Evolutionary conservation across 148 eudicot genomes (phyloP).

Genomic region (Pouteria glomerata): DNA sequence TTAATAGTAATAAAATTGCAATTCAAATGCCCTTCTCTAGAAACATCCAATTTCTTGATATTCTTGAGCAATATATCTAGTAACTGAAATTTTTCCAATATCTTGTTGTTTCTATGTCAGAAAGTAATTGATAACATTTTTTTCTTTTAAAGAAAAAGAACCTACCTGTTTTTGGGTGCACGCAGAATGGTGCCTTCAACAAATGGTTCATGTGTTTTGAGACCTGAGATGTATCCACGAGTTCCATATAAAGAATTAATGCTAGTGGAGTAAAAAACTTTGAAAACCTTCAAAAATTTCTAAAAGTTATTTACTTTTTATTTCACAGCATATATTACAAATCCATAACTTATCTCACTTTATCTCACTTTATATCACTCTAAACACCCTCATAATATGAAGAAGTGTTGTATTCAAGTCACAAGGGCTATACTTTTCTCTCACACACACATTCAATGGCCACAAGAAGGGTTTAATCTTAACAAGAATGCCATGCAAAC

Average conservation of each 20-base stretch:
- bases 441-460: not conserved
- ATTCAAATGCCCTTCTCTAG: not conserved
- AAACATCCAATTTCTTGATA: not conserved
- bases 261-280: no score
- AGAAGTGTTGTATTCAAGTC: not conserved
- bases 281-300: not conserved
- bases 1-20: not conserved
- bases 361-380: no score
- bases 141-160: no score
- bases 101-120: not conserved
- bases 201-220: constrained; percentile 94
- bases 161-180: constrained; percentile 96
- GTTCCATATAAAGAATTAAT: not conserved
- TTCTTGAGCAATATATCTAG: not conserved
- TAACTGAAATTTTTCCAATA: not conserved
- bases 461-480: not conserved
- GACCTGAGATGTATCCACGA: constrained; percentile 45
- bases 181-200: constrained; percentile 91
- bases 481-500: no score
- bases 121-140: not conserved
- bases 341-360: no score
- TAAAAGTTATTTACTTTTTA: no score
- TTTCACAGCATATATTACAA: no score
- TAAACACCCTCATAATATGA: no score
- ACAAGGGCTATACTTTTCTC: not conserved